Conservation (phyloP, 768 basidiomycete species). For the Cystofilobasidium capitatum region DNA sequence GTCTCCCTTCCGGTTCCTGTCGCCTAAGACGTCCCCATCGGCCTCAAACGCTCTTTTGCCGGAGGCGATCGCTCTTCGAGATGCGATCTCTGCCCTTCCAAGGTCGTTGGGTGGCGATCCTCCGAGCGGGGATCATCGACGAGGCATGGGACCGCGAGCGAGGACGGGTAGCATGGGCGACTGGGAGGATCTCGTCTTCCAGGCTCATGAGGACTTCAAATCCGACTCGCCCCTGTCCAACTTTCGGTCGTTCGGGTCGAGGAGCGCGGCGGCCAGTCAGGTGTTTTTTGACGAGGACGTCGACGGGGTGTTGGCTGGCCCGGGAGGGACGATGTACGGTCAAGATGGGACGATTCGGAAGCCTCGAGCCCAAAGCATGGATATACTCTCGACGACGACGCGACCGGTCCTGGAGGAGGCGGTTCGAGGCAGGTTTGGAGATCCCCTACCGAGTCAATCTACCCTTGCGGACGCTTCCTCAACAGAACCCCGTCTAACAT, state of each 20-base stretch:
- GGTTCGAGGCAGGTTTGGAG: not conserved
- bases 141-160: constrained; percentile 4
- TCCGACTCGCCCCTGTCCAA: not conserved
- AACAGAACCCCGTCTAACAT: too few relatives aligned
- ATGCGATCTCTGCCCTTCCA: constrained; percentile 17
- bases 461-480: too few relatives aligned
- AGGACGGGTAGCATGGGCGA: constrained; percentile 26
- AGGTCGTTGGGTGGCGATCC: constrained; percentile 25
- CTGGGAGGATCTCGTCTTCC: constrained; percentile 25
- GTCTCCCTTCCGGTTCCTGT: constrained; percentile 7
- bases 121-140: not conserved
- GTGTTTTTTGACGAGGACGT: not conserved
- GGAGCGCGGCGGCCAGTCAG: not conserved
- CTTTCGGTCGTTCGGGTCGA: not conserved
- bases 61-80: constrained; percentile 12
- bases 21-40: not conserved
- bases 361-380: not conserved
- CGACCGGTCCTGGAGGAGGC: too few relatives aligned
- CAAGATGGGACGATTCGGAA: not conserved
- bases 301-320: not conserved
- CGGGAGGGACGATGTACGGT: not conserved
- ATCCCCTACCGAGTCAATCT: not conserved
- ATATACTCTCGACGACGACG: not conserved
- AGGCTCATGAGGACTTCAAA: not conserved
- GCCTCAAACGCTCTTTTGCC: not conserved